Conservation (phyloP, 2,329 filamentous ascomycete genomes). For the Colletotrichum sp. region DNA sequence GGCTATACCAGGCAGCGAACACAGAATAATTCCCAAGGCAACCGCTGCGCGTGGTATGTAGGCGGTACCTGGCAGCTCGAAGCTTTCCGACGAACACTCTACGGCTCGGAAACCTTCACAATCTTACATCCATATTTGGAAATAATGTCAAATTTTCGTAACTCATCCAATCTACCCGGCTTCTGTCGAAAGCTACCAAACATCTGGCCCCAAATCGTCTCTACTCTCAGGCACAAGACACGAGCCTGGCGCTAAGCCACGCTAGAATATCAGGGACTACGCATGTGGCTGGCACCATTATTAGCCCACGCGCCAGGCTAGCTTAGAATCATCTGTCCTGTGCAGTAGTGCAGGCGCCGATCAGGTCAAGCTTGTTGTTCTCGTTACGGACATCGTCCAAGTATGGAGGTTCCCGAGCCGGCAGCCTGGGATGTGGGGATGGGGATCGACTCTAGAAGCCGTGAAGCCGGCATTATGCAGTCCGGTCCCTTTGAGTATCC, state of each 20-base stretch:
- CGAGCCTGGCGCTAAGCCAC: not conserved
- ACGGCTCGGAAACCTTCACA: not conserved
- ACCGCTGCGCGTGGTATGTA: not conserved
- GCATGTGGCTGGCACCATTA: not conserved
- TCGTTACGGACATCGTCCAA: not conserved
- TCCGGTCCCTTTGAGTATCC: not conserved
- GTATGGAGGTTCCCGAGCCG: not conserved
- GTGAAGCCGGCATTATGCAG: not conserved
- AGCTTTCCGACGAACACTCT: not conserved
- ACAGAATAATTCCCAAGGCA: not conserved
- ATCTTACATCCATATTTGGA: not conserved
- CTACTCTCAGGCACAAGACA: not conserved
- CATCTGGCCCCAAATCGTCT: not conserved
- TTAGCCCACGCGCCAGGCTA: constrained; percentile 2
- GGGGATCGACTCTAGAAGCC: not conserved
- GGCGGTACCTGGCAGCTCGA: not conserved
- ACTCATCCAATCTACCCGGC: not conserved
- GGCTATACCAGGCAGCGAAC: not conserved
- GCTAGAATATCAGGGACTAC: not conserved
- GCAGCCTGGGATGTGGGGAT: not conserved
- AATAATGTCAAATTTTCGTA: not conserved
- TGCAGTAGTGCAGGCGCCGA: not conserved
- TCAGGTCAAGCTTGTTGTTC: not conserved
- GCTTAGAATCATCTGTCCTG: not conserved
- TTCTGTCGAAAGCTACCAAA: not conserved